A percentile compares a stretch with the other conserved stretches of the same genome.
phyloP scores from a whole-genome alignment of 345 rosid species.

The Salix udensis region DNA sequence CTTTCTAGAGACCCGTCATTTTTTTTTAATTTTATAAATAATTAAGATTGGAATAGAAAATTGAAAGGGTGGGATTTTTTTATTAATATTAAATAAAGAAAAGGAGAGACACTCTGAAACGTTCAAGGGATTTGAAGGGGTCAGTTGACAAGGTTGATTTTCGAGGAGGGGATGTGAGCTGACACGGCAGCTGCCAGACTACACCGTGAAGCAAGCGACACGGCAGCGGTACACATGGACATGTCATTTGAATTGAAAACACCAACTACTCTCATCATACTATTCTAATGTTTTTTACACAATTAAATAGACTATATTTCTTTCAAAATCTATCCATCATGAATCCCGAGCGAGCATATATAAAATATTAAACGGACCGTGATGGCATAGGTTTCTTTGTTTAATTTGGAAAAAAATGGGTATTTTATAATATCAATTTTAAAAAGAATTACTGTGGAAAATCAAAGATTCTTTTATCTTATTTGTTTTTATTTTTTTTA shows the following conservation, averaged over 20 bases:
- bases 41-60: neutral
- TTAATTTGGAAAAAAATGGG: no score
- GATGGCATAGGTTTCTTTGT: no score
- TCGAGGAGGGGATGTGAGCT: slow-evolving; percentile 17
- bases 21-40: neutral
- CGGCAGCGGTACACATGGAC: neutral
- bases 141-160: slow-evolving; percentile 17
- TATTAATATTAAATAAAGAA: neutral
- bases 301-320: no score
- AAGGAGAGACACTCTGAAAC: slow-evolving; percentile 3
- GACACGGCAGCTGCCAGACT: slow-evolving; percentile 20
- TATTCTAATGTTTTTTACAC: no score
- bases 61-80: neutral
- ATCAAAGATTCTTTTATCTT: no score
- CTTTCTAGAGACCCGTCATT: neutral
- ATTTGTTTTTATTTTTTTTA: no score
- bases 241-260: neutral
- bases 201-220: neutral
- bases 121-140: slow-evolving; percentile 12
- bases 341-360: no score
- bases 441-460: no score
- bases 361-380: no score
- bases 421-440: no score
- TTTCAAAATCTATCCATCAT: no score
- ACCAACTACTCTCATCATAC: neutral